Evolutionary conservation across 768 basidiomycete genomes (phyloP), one percentile per base, ranked within the genome.

Genomic region (Pulveroboletus sp.): DNA sequence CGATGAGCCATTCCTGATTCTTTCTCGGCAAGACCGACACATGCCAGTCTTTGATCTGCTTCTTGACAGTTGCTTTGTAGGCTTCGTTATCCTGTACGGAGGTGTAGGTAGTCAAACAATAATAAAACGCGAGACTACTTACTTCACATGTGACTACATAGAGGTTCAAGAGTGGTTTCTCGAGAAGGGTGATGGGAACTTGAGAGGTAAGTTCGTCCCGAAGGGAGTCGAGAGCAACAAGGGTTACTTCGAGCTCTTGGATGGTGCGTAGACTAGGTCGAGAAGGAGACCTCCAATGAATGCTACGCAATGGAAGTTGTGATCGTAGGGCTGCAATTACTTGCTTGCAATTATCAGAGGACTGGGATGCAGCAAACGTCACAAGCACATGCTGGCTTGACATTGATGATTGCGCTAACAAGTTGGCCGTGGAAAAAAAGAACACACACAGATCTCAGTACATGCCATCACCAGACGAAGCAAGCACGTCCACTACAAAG

Each of bases 41-140:
- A 50, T 90, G 85, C 97, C 97, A 99, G 51, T 97, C 93, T 58
- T 90, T 89, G 55, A 98, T 87, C 65, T 95, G 90, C 54, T 85
- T 88, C 62, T 84, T 87, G 17, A 88, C 77, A 0, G 79, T 76
- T 21, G 75, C 76, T 59, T 84, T 85, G 74, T 99, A 99, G 4
- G 75, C 72, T 40, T 98, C 83, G 25, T 67, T 75, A 52, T 84
- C 80, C 83, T 84, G 50, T 32, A 25, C 27, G 37, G 12, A 13
- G 17, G 40, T 35, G 33, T 41, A 53, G 43, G 46, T 41, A 52
- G 59, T 43, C 45, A 52, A 24, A 24, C 47, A 5, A 12, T 34
- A 19, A 39, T 35, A 10, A 21, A 47, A 32, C 24, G 40, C 27
- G 29, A 21, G 43, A 45, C n/a, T 27, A 48, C 76, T 64, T 63